Evolutionary conservation across 106 monocot species (phyloP).

Genomic region (Platanthera zijinensis): DNA sequence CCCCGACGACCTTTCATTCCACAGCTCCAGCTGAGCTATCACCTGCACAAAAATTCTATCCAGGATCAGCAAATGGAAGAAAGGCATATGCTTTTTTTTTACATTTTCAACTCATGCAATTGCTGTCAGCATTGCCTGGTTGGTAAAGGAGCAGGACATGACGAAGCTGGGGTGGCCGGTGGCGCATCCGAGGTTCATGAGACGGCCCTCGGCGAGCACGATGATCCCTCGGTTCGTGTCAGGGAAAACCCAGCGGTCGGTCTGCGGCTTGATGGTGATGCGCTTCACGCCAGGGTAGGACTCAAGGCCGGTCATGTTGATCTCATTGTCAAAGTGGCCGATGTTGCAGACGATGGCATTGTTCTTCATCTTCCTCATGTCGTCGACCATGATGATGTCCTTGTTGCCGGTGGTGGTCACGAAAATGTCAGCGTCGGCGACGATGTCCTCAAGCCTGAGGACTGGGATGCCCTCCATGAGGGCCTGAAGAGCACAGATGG

Average conservation of each 20-base stretch:
- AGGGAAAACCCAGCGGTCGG: constrained; percentile 16
- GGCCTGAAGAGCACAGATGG: constrained; percentile 38
- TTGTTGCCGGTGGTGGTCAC: constrained; percentile 76
- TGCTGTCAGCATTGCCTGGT: constrained; percentile 1
- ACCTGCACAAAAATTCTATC: neutral
- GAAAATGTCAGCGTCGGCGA: constrained; percentile 29
- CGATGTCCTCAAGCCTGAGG: constrained; percentile 23
- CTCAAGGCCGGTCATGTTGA: constrained; percentile 81
- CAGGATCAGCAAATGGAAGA: no score
- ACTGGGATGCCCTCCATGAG: constrained; percentile 31
- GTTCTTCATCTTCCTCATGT: constrained; percentile 99
- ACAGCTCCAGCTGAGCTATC: constrained; percentile 31
- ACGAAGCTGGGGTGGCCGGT: constrained; percentile 26
- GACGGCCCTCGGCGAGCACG: constrained; percentile 20
- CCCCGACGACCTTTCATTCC: constrained; percentile 48
- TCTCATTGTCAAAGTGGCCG: constrained; percentile 45
- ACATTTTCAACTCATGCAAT: no score
- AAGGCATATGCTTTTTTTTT: no score
- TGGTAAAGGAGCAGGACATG: constrained; percentile 34
- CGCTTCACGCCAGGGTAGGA: constrained; percentile 44
- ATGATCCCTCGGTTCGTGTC: constrained; percentile 19
- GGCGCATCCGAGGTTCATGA: constrained; percentile 26
- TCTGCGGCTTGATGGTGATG: constrained; percentile 25
- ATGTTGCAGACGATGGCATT: constrained; percentile 66
- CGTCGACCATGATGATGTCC: constrained; percentile 91